phyloP scores from a whole-genome alignment of 202 grass and related monocot genomes.

The Setaria italica region DNA sequence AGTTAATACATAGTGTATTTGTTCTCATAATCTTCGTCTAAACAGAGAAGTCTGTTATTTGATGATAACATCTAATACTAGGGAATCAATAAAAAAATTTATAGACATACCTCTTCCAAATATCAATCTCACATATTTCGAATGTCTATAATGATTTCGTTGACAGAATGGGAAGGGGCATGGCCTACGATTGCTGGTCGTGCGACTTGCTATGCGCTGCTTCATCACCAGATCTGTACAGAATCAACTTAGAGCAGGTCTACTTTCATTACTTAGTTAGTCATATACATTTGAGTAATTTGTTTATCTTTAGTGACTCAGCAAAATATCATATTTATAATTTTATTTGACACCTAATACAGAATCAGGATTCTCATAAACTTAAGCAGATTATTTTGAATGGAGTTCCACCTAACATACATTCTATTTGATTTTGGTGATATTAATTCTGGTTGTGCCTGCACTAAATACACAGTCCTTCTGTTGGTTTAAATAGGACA shows the following conservation, averaged over 20 bases:
- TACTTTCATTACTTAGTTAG: constrained; percentile 39
- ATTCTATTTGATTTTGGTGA: not conserved
- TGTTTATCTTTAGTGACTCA: not conserved
- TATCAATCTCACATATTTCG: constrained; percentile 7
- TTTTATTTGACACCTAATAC: constrained; percentile 18
- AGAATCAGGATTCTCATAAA: constrained; percentile 23
- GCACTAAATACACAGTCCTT: constrained; percentile 16
- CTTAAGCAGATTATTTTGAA: constrained; percentile 4
- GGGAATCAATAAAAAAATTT: not conserved
- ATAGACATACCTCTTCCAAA: not conserved
- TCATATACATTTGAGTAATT: constrained; percentile 11
- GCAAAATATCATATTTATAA: not conserved
- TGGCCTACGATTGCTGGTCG: constrained; percentile 93
- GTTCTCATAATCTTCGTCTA: constrained; percentile 24
- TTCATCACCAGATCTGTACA: constrained; percentile 95
- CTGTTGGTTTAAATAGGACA: constrained; percentile 1
- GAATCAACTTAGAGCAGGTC: constrained; percentile 97
- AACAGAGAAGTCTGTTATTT: constrained; percentile 9
- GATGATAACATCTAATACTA: constrained; percentile 21
- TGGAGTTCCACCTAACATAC: constrained; percentile 23
- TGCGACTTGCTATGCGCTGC: constrained; percentile 93
- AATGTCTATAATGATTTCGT: constrained; percentile 21
- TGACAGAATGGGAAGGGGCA: constrained; percentile 96
- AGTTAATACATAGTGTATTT: constrained; percentile 3
- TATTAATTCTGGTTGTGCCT: constrained; percentile 9